A percentile compares a stretch with the other conserved stretches of the same genome.
These are phyloP conservation scores for Tetrapisispora nanseiensis DNA, from an alignment of 805 yeast genomes.

Conservation along the genomic window DNA sequence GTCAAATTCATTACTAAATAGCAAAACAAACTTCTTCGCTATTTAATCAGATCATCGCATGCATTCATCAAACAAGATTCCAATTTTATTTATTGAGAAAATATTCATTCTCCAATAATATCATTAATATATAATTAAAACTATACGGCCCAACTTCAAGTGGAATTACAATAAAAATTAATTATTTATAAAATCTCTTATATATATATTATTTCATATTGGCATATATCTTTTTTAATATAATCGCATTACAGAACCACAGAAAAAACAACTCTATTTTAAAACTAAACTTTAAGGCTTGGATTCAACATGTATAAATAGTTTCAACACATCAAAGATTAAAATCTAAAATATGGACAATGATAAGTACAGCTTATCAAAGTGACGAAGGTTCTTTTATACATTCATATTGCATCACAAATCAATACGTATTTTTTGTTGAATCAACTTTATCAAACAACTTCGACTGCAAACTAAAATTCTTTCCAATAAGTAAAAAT, in stretches of 20 bases:
- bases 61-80: neutral
- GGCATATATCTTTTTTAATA: neutral
- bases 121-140: neutral
- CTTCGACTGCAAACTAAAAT: constrained; percentile 4
- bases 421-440: constrained; percentile 5
- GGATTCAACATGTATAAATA: too few species aligned
- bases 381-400: constrained; percentile 6
- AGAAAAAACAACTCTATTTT: neutral
- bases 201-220: neutral
- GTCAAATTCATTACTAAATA: too few species aligned
- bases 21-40: neutral
- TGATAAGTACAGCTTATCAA: constrained; percentile 3
- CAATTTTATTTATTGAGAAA: neutral
- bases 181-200: neutral
- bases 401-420: constrained; percentile 9
- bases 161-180: neutral
- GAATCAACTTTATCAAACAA: constrained; percentile 7
- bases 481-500: neutral
- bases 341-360: too few species aligned
- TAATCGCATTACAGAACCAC: neutral
- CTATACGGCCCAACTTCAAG: too few species aligned
- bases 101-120: neutral
- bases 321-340: neutral
- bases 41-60: neutral
- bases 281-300: too few species aligned